A percentile compares a stretch with the other conserved stretches of the same genome.
Evolutionary conservation across 108 stramenopile species (phyloP).

Genomic region (Aurantiochytrium sp.): DNA sequence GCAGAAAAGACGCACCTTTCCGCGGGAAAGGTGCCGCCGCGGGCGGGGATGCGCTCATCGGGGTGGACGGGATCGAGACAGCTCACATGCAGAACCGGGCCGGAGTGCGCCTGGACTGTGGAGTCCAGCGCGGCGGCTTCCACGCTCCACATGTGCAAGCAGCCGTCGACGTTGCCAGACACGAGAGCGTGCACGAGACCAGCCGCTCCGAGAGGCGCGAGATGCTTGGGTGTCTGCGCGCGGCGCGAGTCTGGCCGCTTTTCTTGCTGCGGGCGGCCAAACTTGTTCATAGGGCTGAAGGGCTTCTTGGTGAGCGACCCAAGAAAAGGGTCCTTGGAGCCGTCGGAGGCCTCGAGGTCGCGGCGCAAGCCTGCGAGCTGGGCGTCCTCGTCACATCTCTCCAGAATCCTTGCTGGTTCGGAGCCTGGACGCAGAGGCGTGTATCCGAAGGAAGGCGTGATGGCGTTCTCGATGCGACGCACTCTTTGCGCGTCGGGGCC

Average conservation of each 20-base stretch:
- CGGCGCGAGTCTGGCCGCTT: too few relatives aligned
- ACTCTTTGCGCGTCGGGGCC: background rate
- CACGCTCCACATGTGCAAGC: constrained; percentile 5
- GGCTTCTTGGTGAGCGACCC: background rate
- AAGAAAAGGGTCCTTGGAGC: background rate
- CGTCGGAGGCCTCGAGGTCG: background rate
- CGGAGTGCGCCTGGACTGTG: background rate
- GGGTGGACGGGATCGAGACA: background rate
- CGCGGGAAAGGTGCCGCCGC: background rate
- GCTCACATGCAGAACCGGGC: background rate
- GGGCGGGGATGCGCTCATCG: background rate
- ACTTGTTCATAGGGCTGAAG: too few relatives aligned
- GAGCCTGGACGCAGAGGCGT: background rate
- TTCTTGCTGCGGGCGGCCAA: background rate
- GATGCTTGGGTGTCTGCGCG: too few relatives aligned
- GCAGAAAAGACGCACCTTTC: background rate
- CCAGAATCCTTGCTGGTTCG: background rate
- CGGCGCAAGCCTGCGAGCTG: background rate
- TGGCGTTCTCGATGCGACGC: background rate
- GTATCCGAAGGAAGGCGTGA: background rate
- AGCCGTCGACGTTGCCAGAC: background rate
- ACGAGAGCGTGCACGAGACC: background rate
- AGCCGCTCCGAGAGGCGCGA: too few relatives aligned
- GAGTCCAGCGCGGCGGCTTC: background rate
- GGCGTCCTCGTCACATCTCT: background rate